Evolutionary conservation across 257 asterid species (phyloP), one percentile per base, ranked within the genome.

Genomic region (Schizonepeta tenuifolia): DNA sequence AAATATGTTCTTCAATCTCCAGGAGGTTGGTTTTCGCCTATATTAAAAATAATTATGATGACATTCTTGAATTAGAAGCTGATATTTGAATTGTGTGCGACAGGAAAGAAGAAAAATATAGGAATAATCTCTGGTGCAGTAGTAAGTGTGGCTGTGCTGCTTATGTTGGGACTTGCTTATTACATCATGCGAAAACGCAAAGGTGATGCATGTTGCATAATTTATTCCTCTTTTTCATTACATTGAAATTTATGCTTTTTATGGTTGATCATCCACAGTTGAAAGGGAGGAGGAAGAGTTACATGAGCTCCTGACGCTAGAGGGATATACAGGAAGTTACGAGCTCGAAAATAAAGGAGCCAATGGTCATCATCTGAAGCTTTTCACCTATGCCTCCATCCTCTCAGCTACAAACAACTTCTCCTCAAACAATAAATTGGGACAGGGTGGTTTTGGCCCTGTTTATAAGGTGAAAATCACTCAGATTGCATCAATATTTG

Each of bases 361-460:
- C 7, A 55, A 58, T 49, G 79, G 49, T 14, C 82, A 74, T 28
- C 65, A 58, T 65, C 84, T 86, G 50, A 83, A 83, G 46, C 44
- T 80, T 36, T 85, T 83, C 40, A 81, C 83, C 17, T 79, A 81
- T 65, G 76, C 81, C 8, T 83, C 84, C 6, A 77, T 84, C 28
- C 56, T 66, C 43, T 82, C 83, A n/a, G 88, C 93, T 28, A 85
- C 96, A 21, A 55, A 67, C 61, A 75, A 78, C 72, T 87, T 89
- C 26, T 85, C 91, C 44, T 47, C 49, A 0, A 65, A 63, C 33
- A 57, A 81, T 47, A 85, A 84, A 75, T 83, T 89, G 10, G 96
- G 91, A 71, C 70, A 84, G 79, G 96, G 93, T 57, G 96, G 90
- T 71, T 89, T 87, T 73, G 89, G 91, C 72, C 80, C 89, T 24